phyloP scores from a whole-genome alignment of 75 land plant species.

The Isoetes taiwanensis region DNA sequence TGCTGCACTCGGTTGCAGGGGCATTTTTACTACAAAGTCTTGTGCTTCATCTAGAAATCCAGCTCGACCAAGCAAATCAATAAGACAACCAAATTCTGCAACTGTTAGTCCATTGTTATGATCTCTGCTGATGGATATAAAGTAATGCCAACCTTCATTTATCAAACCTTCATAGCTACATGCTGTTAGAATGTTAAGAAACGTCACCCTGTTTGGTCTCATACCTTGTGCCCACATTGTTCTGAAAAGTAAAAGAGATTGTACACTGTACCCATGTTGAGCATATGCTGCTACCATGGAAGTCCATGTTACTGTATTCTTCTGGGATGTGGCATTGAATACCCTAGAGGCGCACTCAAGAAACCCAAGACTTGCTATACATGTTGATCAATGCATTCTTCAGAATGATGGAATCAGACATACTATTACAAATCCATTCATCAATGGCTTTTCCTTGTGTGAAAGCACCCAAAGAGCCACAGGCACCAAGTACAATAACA shows the following conservation, averaged over 20 bases:
- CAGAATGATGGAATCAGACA: too few species aligned
- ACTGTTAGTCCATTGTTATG: neutral
- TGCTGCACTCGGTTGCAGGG: neutral
- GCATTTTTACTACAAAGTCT: neutral
- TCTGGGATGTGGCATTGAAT: too few species aligned
- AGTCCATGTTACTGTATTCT: neutral
- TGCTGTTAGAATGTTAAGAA: neutral
- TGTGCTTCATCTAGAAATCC: neutral
- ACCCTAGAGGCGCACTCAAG: too few species aligned
- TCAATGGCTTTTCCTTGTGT: too few species aligned
- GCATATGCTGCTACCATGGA: neutral
- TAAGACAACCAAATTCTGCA: neutral
- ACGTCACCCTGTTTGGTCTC: neutral
- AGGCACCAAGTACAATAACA: too few species aligned
- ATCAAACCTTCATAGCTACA: neutral
- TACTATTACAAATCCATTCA: too few species aligned
- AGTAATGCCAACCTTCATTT: neutral
- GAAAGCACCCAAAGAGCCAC: too few species aligned
- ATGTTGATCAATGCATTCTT: neutral
- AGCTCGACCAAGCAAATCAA: neutral
- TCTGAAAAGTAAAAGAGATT: neutral
- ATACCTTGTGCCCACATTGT: neutral
- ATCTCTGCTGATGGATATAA: neutral
- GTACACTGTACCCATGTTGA: neutral
- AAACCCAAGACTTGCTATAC: too few species aligned